Evolutionary conservation across 2,329 filamentous ascomycete species (phyloP).

Genomic region (Fusarium lyarnte): DNA sequence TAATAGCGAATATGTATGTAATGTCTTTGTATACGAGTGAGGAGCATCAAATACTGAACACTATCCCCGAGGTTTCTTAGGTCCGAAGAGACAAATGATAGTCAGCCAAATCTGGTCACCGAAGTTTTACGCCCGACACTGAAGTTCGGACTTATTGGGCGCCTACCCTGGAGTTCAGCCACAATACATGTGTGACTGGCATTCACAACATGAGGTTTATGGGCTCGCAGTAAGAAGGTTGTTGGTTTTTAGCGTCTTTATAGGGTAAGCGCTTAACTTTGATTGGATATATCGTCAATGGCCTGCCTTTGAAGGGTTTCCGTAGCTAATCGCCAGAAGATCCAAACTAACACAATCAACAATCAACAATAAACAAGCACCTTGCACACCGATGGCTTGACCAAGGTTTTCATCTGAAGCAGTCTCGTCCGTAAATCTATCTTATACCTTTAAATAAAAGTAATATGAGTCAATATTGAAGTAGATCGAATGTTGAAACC

Average conservation of each 20-base stretch:
- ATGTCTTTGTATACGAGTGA: conserved; percentile 23
- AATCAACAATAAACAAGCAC: not conserved
- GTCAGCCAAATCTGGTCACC: not conserved
- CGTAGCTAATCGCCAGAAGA: not conserved
- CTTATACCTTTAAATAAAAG: not conserved
- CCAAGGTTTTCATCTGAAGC: not conserved
- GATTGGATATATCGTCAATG: not conserved
- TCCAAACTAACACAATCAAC: not conserved
- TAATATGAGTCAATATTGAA: not conserved
- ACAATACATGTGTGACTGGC: not conserved
- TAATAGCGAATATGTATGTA: not conserved
- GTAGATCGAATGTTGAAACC: not conserved
- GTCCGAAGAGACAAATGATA: not conserved
- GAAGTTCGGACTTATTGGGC: conserved; percentile 26
- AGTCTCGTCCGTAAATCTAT: not conserved
- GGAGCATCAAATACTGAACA: conserved; percentile 13
- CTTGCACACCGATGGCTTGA: not conserved
- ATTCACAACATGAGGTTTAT: not conserved
- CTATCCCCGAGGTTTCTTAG: conserved; percentile 28
- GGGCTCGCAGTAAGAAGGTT: not conserved
- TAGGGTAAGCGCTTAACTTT: no score
- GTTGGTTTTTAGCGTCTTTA: not conserved
- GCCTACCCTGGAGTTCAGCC: conserved; percentile 61
- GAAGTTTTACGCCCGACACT: conserved; percentile 22
- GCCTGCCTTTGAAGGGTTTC: not conserved